Base-by-base conservation (phyloP, 2,329 filamentous ascomycete genomes). In the Botrytis deweyae region DNA sequence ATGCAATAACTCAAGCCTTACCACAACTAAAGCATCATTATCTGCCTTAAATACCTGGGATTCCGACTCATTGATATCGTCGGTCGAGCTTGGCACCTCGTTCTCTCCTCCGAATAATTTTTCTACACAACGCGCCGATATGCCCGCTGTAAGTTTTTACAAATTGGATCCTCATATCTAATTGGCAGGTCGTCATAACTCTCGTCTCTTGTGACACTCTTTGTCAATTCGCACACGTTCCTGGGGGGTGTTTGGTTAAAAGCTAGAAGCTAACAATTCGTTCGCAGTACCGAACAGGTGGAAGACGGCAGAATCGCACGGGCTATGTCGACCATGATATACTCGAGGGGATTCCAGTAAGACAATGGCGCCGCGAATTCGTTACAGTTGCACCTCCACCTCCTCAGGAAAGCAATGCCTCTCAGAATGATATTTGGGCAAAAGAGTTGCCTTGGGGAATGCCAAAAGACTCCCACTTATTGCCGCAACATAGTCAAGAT, bases 281-380 rank as follows among this genome's bases (percentile, higher is more conserved):
- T 42, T n/a, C 29, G 69, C 70, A 80, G 77, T 81, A 80, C 62
- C 74, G 80, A 76, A 77, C 76, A 44, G 75, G 67, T 55, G 72
- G 72, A 62, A 75, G 80, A 64, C 79, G 80, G n/a, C 76, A 79
- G 63, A 81, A 80, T 70, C 78, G 81, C n/a, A 75, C 76, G 29
- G 78, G 78, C 40, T 74, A 76, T 73, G 76, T 78, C 42, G 90
- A 92, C 77, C 89, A 91, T 80, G 91, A 92, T 84, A 75, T 80
- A 25, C 80, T 79, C 33, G 81, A 82, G 74, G 81, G 81, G 74
- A 87, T 98, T 18, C 95, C 95, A 25, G 92, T 98, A 74, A 92
- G 94, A 80, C 94, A 97, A 88, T 98, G 94, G 92, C 90, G 93
- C 73, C 90, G 92, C 76, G 90, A 92, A 74, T 86, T 85, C 83